Evolutionary conservation across 106 monocot species (phyloP), one percentile per base, ranked within the genome.

Genomic region (Acorus calamus): DNA sequence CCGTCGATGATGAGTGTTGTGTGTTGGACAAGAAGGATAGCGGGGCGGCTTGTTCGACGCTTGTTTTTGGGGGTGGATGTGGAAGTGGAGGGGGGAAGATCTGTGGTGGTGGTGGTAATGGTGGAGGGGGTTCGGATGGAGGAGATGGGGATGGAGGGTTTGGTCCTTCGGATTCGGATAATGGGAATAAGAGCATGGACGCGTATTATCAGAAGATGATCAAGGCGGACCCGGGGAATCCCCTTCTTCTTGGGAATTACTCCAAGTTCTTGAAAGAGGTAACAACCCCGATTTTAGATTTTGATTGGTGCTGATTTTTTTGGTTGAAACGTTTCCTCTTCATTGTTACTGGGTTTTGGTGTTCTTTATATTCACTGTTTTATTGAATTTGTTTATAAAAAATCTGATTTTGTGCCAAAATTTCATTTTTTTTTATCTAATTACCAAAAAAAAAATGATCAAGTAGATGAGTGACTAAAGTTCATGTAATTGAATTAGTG

Each of bases 241-340:
- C 77, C 4, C 71, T 77, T 13, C 5, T 77, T 4, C 66, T 77
- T 0, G 66, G 66, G 3, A 77, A 77, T 42, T 77, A 77, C 14
- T 66, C 71, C 46, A 77, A 56, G 53, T 77, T 71, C 71, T 46
- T 77, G 46, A 67, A 62, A 42, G 66, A 77, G 49, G 76, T 77
- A 28, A 28, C 28, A 28, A 28, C 28, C 28, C 28, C 1, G 28
- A 28, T n/a, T 28, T 28, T 28, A 28, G 28, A 28, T 28, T 28
- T 28, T 28, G 28, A 28, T 28, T 28, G 28, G 28, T 28, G 28
- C 28, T 28, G 28, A 1, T 28, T 28, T 28, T 28, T 28, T 28
- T 28, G 28, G 28, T 28, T 28, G 28, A 28, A 28, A 28, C 28
- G 0, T 28, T 0, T 28, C 28, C 28, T 28, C 28, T 28, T 28